Evolutionary conservation across 805 yeast genomes (phyloP), one percentile per base, ranked within the genome.

Genomic region (Candida schatavii): DNA sequence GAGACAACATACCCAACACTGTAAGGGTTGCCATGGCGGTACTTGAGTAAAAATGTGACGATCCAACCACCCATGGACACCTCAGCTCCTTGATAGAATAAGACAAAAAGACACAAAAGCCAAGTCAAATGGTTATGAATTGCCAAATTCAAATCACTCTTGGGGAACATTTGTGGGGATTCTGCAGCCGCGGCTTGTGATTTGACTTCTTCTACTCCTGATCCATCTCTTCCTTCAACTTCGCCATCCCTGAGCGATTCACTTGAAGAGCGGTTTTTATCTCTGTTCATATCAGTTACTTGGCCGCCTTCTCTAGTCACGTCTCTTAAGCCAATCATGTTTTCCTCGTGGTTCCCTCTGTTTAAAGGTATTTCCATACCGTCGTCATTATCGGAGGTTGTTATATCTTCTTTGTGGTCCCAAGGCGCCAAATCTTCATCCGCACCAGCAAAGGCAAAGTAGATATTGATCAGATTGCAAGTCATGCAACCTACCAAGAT

Each of bases 51-150:
- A 51, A 74, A 85, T 2, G 88, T 78, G 36, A 80, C 80, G 15
- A 80, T 63, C 89, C 90, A 84, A 2, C 88, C 83, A 1, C 84
- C 88, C 45, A 83, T 61, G 2, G 83, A 62, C 19, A 83, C 82
- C 56, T 84, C 90, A 2, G 80, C 76, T 4, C 90, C 91, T 49
- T 82, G 76, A 51, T 85, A 84, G 39, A 78, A 68, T 48, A 84
- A 75, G 20, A 83, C 65, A 50, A 75, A 80, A 1, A 69, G 48
- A 3, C 88, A 69, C 46, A 80, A 59, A 2, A 74, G 47, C 70
- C 84, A 64, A 1, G 80, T 66, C 50, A 61, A 39, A 43, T 60
- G 44, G 57, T 68, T 52, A 50, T 56, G 64, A 34, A 77, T 46
- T 1, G 81, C 75, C 4, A 60, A 50, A 9, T 51, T 46, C 57